phyloP scores from a whole-genome alignment of 78 protist genomes.

The Dictyostelium brefeldianum region DNA sequence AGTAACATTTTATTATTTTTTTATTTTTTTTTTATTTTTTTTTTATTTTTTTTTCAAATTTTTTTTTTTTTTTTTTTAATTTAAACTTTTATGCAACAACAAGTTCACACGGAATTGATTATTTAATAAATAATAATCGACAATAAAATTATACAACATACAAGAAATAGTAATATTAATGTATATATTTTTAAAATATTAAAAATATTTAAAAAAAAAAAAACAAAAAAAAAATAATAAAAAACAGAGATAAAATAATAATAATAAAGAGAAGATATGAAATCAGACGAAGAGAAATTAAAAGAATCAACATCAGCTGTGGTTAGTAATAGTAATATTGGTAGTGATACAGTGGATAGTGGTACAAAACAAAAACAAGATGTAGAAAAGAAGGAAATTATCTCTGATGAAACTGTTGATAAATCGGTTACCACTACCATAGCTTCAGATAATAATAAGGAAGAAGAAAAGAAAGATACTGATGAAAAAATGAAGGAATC shows the following conservation, averaged over 20 bases:
- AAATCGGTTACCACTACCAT: too few species aligned
- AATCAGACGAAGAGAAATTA: conserved; percentile 2
- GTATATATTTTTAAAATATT: not conserved
- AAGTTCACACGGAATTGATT: too few species aligned
- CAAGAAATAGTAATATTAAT: not conserved
- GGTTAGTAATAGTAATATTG: not conserved
- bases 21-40: not conserved
- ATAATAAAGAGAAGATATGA: too few species aligned
- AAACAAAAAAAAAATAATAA: not conserved
- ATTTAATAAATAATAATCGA: too few species aligned
- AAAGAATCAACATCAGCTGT: conserved; percentile 13
- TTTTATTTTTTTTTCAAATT: not conserved
- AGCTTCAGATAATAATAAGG: not conserved
- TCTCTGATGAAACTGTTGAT: not conserved
- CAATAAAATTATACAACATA: not conserved
- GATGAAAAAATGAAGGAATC: not conserved
- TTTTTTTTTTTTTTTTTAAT: not conserved
- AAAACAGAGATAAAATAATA: not conserved
- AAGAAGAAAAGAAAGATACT: not conserved
- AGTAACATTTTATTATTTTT: not conserved
- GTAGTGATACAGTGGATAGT: not conserved
- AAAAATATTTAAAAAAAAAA: not conserved
- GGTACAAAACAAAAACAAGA: not conserved
- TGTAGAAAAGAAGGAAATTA: not conserved
- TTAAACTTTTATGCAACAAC: not conserved